Percentiles rank a stretch among this genome's conserved stretches.
These are phyloP conservation scores for Trametes meyenii DNA, from an alignment of 768 basidiomycete species.

Conservation along the genomic window DNA sequence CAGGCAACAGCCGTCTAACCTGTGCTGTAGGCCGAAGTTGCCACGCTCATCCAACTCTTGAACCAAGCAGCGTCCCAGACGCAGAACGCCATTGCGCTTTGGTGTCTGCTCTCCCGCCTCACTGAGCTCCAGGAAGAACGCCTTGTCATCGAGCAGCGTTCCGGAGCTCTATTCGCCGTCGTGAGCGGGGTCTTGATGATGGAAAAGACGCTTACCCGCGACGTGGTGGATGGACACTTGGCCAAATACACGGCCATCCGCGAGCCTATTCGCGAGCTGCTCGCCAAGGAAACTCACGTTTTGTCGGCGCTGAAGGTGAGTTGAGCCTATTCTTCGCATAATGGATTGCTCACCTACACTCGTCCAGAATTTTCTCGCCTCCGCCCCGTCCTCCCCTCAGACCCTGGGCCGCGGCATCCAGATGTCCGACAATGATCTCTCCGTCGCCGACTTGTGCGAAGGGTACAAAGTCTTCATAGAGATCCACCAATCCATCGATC, in stretches of 20 bases:
- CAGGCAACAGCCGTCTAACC: neutral
- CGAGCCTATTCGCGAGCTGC: neutral
- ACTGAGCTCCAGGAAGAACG: neutral
- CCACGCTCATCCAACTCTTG: neutral
- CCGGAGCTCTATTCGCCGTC: neutral
- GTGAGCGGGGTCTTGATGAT: neutral
- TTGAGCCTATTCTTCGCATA: neutral
- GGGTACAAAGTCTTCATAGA: neutral
- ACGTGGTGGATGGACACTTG: neutral
- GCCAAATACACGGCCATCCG: neutral
- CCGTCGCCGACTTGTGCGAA: neutral
- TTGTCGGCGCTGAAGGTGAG: neutral
- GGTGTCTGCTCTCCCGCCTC: neutral
- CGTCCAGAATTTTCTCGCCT: neutral
- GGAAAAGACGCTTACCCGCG: neutral
- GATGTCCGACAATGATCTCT: neutral
- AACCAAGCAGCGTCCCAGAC: neutral
- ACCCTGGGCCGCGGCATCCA: too few species aligned
- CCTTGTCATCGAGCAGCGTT: neutral
- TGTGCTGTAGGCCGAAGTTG: neutral
- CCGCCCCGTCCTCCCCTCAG: neutral
- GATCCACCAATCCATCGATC: neutral
- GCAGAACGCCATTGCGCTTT: neutral
- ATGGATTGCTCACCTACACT: neutral
- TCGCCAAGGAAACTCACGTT: neutral